Evolutionary conservation across 352 stramenopile species (phyloP), one percentile per base, ranked within the genome.

Genomic region (Detonula confervacea): DNA sequence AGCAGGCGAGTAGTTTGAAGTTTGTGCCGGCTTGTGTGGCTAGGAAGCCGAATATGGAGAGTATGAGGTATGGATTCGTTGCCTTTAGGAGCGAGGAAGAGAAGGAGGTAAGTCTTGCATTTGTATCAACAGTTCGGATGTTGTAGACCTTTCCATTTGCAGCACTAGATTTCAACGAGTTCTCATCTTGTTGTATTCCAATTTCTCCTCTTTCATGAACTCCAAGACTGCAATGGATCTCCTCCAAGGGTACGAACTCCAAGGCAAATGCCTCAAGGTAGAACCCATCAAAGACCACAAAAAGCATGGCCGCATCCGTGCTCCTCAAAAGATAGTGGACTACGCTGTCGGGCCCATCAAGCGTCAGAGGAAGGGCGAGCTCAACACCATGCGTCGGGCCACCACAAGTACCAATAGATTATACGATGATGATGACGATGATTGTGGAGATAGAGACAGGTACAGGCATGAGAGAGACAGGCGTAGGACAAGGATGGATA

Each of bases 51-150:
- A 88, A 93, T 71, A 81, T 71, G 20, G 54, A 79, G 24, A 91
- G 81, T 62, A 52, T 91, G 27, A 68, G 72, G 60, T 93, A 92
- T 84, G 88, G 86, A 0, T 93, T 93, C 86, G 88, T 93, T 37
- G 83, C 81, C 8, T 93, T 93, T 87, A 77, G 75, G 4, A 87
- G 79, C 30, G 73, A 86, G 27, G 76, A 87, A 79, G 86, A 93
- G 61, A 91, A 89, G 55, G 84, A 92, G 66, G 84, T 91, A 59
- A 79, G 87, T 77, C 52, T n/a, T n/a, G n/a, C n/a, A n/a, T n/a
- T n/a, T n/a, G n/a, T n/a, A n/a, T n/a, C n/a, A n/a, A n/a, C n/a
- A n/a, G n/a, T n/a, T n/a, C n/a, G n/a, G n/a, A n/a, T n/a, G n/a
- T n/a, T n/a, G n/a, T n/a, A n/a, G n/a, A n/a, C n/a, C n/a, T n/a